Conservation (phyloP, 192 early-diverging fungal genomes). For the Helicostylum pulchrum region DNA sequence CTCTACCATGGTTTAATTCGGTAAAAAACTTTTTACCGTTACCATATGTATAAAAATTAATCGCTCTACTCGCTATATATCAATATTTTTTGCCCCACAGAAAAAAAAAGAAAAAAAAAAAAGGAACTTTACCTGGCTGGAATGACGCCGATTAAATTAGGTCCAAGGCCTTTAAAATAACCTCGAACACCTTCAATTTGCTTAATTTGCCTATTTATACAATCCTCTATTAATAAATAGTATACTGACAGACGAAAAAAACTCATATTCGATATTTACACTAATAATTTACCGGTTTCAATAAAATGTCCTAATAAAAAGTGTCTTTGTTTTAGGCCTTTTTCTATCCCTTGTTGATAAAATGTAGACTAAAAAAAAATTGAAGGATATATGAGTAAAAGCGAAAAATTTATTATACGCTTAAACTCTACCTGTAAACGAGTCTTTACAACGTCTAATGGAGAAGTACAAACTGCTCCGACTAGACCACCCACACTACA, state of each 20-base stretch:
- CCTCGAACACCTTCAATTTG: conserved; percentile 76
- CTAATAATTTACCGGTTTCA: conserved; percentile 45
- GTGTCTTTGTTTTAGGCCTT: conserved; percentile 19
- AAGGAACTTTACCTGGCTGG: conserved; percentile 71
- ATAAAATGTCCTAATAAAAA: conserved; percentile 47
- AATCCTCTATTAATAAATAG: background rate
- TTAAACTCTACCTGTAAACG: conserved; percentile 71
- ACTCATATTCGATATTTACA: conserved; percentile 28
- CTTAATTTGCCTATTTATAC: conserved; percentile 52
- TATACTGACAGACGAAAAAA: background rate
- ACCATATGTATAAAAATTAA: conserved; percentile 92
- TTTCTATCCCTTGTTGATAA: conserved; percentile 23
- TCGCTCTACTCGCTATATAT: conserved; percentile 57
- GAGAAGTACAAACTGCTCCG: conserved; percentile 86
- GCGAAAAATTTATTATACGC: too few species aligned
- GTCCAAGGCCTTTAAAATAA: conserved; percentile 93
- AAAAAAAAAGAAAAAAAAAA: background rate
- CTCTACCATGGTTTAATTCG: conserved; percentile 69
- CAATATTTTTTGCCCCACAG: background rate
- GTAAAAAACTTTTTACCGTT: conserved; percentile 82
- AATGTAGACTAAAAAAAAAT: conserved; percentile 34
- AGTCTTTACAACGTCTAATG: conserved; percentile 93
- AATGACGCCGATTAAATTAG: conserved; percentile 89
- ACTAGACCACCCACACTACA: conserved; percentile 68
- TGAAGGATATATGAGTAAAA: background rate